phyloP scores from a whole-genome alignment of 768 basidiomycete species.

The Imleria badia region DNA sequence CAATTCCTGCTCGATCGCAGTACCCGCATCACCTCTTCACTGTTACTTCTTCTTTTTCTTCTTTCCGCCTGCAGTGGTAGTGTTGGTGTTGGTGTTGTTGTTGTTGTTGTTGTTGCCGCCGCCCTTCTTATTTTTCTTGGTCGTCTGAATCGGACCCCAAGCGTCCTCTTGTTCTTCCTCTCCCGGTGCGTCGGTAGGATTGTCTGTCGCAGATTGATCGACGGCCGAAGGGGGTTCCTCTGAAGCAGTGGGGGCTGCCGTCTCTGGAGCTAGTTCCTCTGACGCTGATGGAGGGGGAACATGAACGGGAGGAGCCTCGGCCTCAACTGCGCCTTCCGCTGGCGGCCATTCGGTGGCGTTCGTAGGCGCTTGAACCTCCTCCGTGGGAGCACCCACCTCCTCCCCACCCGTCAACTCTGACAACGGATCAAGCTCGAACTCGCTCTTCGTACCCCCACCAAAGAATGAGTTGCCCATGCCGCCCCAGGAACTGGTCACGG shows the following conservation, averaged over 20 bases:
- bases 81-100: too few relatives aligned
- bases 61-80: not conserved
- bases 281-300: not conserved
- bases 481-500: too few relatives aligned
- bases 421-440: not conserved
- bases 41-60: conserved; percentile 17
- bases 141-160: fast-evolving
- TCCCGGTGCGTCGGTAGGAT: not conserved
- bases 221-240: not conserved
- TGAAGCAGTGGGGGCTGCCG: not conserved
- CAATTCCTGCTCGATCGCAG: conserved; percentile 5
- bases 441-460: not conserved
- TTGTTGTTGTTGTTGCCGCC: too few relatives aligned
- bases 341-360: not conserved
- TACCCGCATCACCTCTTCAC: not conserved
- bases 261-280: not conserved
- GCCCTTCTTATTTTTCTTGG: not conserved
- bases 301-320: not conserved
- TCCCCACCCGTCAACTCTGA: not conserved
- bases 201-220: conserved; percentile 12
- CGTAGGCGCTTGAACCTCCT: not conserved
- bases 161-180: conserved; percentile 9
- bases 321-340: not conserved
- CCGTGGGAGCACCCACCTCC: not conserved
- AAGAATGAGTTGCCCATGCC: conserved; percentile 1